phyloP scores from a whole-genome alignment of 805 yeast genomes.

The Millerozyma miso region DNA sequence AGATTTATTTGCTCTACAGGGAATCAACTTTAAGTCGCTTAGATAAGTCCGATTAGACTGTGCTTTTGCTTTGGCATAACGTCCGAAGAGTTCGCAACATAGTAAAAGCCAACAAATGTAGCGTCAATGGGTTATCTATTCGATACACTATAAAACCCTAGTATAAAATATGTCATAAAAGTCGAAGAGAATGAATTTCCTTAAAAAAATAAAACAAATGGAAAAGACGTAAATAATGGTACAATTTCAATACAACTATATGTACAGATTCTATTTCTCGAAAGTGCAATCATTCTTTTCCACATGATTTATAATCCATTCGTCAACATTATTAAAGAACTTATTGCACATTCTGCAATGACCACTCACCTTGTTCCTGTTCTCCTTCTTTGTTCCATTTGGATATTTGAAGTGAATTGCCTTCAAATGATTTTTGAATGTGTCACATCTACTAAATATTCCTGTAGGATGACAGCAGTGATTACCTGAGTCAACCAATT shows the following conservation, averaged over 20 bases:
- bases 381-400: slow-evolving; percentile 75
- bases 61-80: no score
- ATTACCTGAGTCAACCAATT: slow-evolving; percentile 25
- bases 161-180: background rate
- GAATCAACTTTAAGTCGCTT: no score
- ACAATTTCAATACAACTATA: background rate
- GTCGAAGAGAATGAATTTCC: no score
- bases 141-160: background rate
- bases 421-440: slow-evolving; percentile 85
- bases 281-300: slow-evolving; percentile 43
- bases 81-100: no score
- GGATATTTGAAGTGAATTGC: slow-evolving; percentile 90
- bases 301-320: slow-evolving; percentile 75
- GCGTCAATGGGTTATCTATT: background rate
- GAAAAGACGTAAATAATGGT: background rate
- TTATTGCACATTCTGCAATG: slow-evolving; percentile 73
- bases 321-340: slow-evolving; percentile 64
- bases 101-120: no score
- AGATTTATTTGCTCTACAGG: no score
- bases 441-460: slow-evolving; percentile 83
- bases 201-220: no score
- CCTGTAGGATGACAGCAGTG: slow-evolving; percentile 77
- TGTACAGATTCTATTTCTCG: slow-evolving; percentile 4
- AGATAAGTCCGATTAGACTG: no score
- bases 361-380: slow-evolving; percentile 66